phyloP scores from a whole-genome alignment of 345 rosid species.

The Hibiscus trionum region DNA sequence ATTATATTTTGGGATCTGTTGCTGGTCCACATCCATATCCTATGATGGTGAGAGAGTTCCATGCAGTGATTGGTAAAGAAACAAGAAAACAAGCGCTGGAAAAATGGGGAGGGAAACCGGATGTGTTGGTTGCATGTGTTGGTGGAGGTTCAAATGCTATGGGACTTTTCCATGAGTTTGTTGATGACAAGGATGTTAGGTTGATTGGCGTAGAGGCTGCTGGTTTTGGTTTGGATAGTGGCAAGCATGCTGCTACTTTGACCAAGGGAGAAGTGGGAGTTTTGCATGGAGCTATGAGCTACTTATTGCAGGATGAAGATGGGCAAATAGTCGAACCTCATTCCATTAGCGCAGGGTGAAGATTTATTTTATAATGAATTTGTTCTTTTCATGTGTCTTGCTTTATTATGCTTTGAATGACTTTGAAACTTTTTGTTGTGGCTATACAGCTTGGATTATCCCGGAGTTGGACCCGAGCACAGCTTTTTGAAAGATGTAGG shows the following conservation, averaged over 20 bases:
- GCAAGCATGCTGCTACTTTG: conserved; percentile 92
- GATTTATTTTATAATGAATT: not conserved
- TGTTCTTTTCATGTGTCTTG: not conserved
- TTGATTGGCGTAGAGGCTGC: conserved; percentile 98
- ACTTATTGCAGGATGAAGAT: conserved; percentile 84
- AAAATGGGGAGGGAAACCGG: conserved; percentile 97
- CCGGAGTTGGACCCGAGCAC: conserved; percentile 98
- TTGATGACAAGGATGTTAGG: conserved; percentile 63
- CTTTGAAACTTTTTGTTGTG: not conserved
- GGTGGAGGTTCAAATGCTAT: conserved; percentile 96
- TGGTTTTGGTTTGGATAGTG: conserved; percentile 82
- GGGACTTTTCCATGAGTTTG: conserved; percentile 93
- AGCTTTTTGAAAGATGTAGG: conserved; percentile 83
- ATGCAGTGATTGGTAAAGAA: conserved; percentile 83
- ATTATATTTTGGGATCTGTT: conserved; percentile 88
- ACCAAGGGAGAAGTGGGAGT: conserved; percentile 85
- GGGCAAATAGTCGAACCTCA: conserved; percentile 93
- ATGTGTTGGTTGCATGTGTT: conserved; percentile 82
- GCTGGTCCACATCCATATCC: conserved; percentile 99
- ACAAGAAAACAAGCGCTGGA: conserved; percentile 79
- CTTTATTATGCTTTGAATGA: not conserved
- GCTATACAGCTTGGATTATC: conserved; percentile 74
- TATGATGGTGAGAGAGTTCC: conserved; percentile 94
- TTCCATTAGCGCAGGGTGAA: conserved; percentile 92
- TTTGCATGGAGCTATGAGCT: conserved; percentile 91